Percentiles rank a stretch among this genome's conserved stretches.
Evolutionary conservation across 345 rosid genomes (phyloP).

Genomic region (Boechera stricta): DNA sequence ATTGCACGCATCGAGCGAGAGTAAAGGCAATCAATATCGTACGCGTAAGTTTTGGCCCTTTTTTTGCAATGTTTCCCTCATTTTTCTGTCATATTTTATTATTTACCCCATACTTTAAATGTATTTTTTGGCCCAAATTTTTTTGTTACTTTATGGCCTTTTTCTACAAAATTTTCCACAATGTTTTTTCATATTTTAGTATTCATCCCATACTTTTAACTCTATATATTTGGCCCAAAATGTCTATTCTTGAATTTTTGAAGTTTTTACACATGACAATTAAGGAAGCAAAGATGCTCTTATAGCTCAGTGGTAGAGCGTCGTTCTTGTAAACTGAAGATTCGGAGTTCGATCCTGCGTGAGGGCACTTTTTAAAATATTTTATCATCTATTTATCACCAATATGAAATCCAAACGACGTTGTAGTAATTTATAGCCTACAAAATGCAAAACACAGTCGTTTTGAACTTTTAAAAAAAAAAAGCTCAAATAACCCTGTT

Average conservation of each 20-base stretch:
- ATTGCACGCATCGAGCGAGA: constrained; percentile 8
- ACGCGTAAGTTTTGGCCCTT: too few relatives aligned
- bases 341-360: constrained; percentile 79
- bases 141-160: neutral
- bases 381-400: neutral
- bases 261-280: neutral
- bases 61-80: neutral
- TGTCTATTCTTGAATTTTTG: neutral
- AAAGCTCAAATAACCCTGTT: too few relatives aligned
- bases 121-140: neutral
- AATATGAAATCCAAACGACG: neutral
- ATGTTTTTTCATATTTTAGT: neutral
- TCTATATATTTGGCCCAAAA: neutral
- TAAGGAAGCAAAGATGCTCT: neutral
- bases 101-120: neutral
- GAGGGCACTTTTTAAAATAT: constrained; percentile 53
- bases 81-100: neutral
- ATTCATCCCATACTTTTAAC: neutral
- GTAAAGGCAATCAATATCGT: neutral
- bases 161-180: neutral
- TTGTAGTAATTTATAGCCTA: neutral
- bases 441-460: neutral
- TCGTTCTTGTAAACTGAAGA: constrained; percentile 89
- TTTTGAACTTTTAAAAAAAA: neutral
- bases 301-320: constrained; percentile 81